Percentiles rank a stretch among this genome's conserved stretches.
Evolutionary conservation across 2,329 filamentous ascomycete genomes (phyloP).

Genomic region (Annulohypoxylon truncatum): DNA sequence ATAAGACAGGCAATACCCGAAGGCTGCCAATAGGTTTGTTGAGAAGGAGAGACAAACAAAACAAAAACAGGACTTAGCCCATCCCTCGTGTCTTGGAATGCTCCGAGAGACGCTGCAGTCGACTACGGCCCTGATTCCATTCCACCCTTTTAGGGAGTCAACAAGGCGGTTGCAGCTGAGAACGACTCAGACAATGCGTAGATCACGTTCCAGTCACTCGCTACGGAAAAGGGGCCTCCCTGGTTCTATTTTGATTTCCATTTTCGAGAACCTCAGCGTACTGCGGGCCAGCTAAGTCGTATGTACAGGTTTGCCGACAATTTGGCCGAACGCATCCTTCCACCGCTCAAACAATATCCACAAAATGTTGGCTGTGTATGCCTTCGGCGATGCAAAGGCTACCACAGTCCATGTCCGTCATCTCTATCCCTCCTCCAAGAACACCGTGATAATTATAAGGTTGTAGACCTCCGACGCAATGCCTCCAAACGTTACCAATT

Average conservation of each 20-base stretch:
- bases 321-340: conserved; percentile 32
- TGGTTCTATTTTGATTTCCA: conserved; percentile 45
- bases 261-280: conserved; percentile 41
- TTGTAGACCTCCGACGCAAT: conserved; percentile 28
- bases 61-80: conserved; percentile 40
- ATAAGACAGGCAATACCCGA: conserved; percentile 49
- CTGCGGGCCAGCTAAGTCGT: conserved; percentile 34
- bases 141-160: conserved; percentile 25
- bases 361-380: conserved; percentile 35
- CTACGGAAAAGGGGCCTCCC: conserved; percentile 22
- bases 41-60: conserved; percentile 39
- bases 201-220: conserved; percentile 36
- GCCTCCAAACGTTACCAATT: conserved; percentile 22
- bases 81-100: conserved; percentile 47
- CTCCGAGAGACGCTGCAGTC: conserved; percentile 18
- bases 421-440: conserved; percentile 32
- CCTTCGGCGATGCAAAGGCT: conserved; percentile 27
- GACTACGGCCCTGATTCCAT: conserved; percentile 25
- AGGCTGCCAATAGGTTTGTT: conserved; percentile 40
- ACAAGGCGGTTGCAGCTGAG: conserved; percentile 10
- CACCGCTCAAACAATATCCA: conserved; percentile 34
- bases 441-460: conserved; percentile 35
- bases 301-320: conserved; percentile 47
- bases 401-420: conserved; percentile 31
- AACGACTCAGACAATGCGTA: conserved; percentile 19